Percentiles rank a stretch among this genome's conserved stretches.
Evolutionary conservation across 345 rosid species (phyloP).

Genomic region (Euphorbia pulcherrima): DNA sequence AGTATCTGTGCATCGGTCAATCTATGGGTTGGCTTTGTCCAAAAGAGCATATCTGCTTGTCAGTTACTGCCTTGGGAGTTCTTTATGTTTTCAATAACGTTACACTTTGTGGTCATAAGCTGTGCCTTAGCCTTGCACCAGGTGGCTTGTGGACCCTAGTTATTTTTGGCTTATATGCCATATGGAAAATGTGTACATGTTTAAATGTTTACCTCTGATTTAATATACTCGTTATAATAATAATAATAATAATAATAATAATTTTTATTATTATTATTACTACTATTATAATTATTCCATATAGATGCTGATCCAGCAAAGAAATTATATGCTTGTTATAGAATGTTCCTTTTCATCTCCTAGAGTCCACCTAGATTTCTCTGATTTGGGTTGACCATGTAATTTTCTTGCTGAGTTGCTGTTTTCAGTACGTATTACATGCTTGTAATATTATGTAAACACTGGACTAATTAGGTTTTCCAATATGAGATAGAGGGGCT

Average conservation of each 20-base stretch:
- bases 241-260: too few species aligned
- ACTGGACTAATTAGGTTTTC: background rate
- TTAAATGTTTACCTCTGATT: background rate
- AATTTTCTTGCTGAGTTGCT: background rate
- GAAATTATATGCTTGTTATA: background rate
- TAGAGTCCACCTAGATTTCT: background rate
- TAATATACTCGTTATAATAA: constrained; percentile 7
- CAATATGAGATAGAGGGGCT: background rate
- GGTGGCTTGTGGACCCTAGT: background rate
- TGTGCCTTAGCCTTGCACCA: background rate
- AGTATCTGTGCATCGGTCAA: background rate
- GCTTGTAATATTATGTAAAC: background rate
- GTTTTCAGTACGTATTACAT: background rate
- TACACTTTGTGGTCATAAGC: background rate
- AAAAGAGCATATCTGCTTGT: background rate
- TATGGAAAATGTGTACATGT: background rate
- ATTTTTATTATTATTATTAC: background rate
- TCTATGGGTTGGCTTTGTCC: background rate
- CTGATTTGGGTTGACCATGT: background rate
- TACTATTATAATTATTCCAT: background rate
- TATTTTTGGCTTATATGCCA: background rate
- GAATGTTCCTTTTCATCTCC: background rate
- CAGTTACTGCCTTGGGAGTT: background rate
- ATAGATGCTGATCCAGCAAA: background rate
- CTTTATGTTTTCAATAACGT: background rate